Base-by-base conservation (phyloP, 257 asterid species). In the Gardenia jasminoides region DNA sequence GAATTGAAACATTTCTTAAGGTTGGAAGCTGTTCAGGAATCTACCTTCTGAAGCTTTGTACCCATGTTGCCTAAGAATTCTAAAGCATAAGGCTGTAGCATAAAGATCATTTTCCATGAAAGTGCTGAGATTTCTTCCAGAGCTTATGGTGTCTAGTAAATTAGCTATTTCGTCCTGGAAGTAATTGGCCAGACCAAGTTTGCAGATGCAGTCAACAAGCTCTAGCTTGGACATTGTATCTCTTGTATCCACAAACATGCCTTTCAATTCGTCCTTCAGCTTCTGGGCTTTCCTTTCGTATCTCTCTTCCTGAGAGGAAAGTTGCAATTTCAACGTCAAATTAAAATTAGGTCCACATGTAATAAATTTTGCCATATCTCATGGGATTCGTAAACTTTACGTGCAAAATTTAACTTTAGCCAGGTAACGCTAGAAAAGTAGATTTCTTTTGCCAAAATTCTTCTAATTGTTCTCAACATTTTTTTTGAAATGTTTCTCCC, bases 61-160 rank as follows among this genome's bases (percentile, higher is more conserved):
- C n/a, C 92, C 94, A 58, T 87, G 80, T 47, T 86, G 90, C 84
- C 97, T 86, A 12, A 88, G 90, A 78, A 87, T 72, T 76, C 91
- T 79, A 56, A 90, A 87, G 78, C 76, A 71, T 75, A 90, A 78
- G 0, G 92, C 86, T 71, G 88, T 48, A 22, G 83, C 76, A 78
- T 91, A 87, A 7, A 75, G 88, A 75, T 85, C 83, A 6, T 61
- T 16, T 15, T 50, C 0, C 22, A 56, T 61, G 72, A 6, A 16
- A 0, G 74, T 41, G 31, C 26, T 66, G 10, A 1, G 59, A 9
- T 7, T 68, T 74, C 81, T 72, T 76, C n/a, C 77, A 56, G 88
- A 87, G 78, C 76, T 58, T 44, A 82, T 72, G 74, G 44, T 16
- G 39, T 74, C 78, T 5, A 85, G 72, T 62, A 56, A 62, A 8